Evolutionary conservation across 1,284 basidiomycete species (phyloP).

Genomic region (Megacollybia platyphylla): DNA sequence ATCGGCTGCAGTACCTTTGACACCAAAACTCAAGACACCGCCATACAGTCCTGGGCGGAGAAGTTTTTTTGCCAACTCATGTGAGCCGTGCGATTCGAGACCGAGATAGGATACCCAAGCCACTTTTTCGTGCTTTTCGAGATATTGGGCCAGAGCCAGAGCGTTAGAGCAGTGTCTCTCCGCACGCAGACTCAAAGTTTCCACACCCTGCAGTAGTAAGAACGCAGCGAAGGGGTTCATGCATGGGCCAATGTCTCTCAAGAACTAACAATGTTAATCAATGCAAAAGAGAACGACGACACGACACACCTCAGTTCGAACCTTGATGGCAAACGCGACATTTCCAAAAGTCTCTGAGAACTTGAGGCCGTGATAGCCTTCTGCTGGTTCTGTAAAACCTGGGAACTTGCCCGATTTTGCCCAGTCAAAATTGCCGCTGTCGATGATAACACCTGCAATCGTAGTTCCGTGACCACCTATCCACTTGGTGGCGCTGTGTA

Average conservation of each 20-base stretch:
- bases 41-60: constrained; percentile 54
- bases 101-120: constrained; percentile 81
- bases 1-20: constrained; percentile 50
- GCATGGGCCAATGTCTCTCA: constrained; percentile 69
- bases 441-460: constrained; percentile 75
- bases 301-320: constrained; percentile 32
- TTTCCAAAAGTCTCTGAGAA: constrained; percentile 69
- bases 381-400: constrained; percentile 70
- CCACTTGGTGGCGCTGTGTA: constrained; percentile 87
- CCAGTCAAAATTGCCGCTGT: constrained; percentile 86
- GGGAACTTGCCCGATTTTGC: constrained; percentile 66
- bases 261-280: constrained; percentile 24
- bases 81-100: constrained; percentile 49
- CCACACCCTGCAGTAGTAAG: constrained; percentile 76
- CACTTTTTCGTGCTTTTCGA: constrained; percentile 61
- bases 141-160: constrained; percentile 61
- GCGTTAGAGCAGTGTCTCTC: constrained; percentile 72
- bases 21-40: constrained; percentile 74
- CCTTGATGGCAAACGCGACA: constrained; percentile 62
- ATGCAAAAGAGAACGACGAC: background rate
- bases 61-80: constrained; percentile 47
- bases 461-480: constrained; percentile 86
- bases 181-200: constrained; percentile 73
- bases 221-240: constrained; percentile 79
- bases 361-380: constrained; percentile 74